Base-by-base conservation (phyloP, 768 basidiomycete genomes). In the Exsudoporus frostii region DNA sequence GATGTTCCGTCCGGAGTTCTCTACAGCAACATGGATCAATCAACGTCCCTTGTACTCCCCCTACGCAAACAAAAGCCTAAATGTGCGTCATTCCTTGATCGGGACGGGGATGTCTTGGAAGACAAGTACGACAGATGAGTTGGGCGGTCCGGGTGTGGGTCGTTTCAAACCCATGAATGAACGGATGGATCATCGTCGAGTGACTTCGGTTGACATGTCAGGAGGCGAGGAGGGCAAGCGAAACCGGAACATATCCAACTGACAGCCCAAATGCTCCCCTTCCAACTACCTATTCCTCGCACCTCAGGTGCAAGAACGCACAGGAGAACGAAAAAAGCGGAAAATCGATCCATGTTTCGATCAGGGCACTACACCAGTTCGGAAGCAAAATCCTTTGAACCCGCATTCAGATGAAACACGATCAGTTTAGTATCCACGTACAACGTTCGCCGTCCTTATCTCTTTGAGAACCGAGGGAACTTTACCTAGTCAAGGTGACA, bases 151-250 rank as follows among this genome's bases (percentile, higher is more conserved):
- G 19, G 11, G 37, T 11, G 19, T 14, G 34, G n/a, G 36, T 37
- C 25, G 25, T 10, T 29, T 36, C 30, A 47, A 42, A 48, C 29
- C n/a, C 0, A 30, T 30, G 29, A 27, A 45, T 24, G 37, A 17
- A 36, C 24, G 40, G 34, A 53, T 55, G 59, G 60, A 61, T 61
- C 60, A 57, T 54, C 45, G 5, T 54, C 55, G 19, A 42, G 24
- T 3, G 22, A 7, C 11, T 37, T 45, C 32, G 9, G 25, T 41
- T 45, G 53, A 44, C 43, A 40, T 19, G 33, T 40, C 53, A 54
- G 33, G 33, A 15, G 33, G 10, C n/a, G 42, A 42, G 9, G 9
- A 0, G 9, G 32, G 22, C 17, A 14, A 15, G 22, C 15, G 14
- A 37, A 39, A 15, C 44, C 44, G 54, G 54, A 55, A 38, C 52